A percentile compares a stretch with the other conserved stretches of the same genome.
Conservation (phyloP, 495 filamentous ascomycete genomes). For the Penicillium paxilli region DNA sequence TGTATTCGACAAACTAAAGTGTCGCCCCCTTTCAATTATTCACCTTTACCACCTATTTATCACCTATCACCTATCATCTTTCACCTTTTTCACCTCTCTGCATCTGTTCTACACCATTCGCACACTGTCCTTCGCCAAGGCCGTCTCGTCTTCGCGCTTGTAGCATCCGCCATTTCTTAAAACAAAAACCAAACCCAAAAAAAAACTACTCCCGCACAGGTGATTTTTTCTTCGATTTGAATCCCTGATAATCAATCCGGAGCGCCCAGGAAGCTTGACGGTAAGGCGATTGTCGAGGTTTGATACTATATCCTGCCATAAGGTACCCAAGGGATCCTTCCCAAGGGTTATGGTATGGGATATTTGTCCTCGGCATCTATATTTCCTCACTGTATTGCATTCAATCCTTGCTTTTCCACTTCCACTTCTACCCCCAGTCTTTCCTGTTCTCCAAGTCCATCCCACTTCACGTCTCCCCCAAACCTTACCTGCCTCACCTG, state of each 20-base stretch:
- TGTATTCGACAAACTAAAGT: conserved; percentile 42
- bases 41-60: conserved; percentile 15
- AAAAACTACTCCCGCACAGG: not conserved
- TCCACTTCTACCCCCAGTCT: no score
- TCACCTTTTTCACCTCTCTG: conserved; percentile 2
- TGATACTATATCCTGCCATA: no score
- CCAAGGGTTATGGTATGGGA: no score
- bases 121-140: conserved; percentile 23
- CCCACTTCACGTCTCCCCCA: no score
- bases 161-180: conserved; percentile 33
- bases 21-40: conserved; percentile 24
- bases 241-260: not conserved
- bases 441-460: no score
- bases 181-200: not conserved
- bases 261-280: not conserved
- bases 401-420: no score
- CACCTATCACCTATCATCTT: not conserved
- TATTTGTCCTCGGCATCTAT: no score
- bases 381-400: no score
- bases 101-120: not conserved
- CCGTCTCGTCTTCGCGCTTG: conserved; percentile 37
- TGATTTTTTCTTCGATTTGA: not conserved
- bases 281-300: not conserved
- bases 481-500: no score
- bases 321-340: no score